phyloP scores from a whole-genome alignment of 192 early-diverging fungal species.

The Irineochytrium annulatum region DNA sequence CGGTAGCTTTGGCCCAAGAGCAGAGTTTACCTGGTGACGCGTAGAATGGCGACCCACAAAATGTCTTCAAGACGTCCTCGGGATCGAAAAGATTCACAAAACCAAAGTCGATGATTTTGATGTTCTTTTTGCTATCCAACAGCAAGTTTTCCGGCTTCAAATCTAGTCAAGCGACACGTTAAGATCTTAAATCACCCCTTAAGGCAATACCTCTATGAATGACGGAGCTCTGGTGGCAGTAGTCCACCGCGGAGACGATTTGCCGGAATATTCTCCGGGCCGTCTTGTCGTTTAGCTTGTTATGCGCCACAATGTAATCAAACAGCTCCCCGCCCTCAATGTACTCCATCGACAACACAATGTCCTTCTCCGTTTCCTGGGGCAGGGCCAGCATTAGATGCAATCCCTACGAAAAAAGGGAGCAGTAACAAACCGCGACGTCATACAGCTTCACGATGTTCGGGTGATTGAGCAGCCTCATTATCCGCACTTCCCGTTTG shows the following conservation, averaged over 20 bases:
- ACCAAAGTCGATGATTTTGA: conserved; percentile 58
- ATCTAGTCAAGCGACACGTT: conserved; percentile 43
- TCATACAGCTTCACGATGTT: conserved; percentile 84
- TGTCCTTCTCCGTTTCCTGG: conserved; percentile 75
- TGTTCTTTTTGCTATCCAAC: conserved; percentile 46
- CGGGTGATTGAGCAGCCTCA: conserved; percentile 59
- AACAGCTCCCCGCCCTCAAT: conserved; percentile 90
- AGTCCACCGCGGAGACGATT: conserved; percentile 50
- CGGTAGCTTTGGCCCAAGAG: background rate
- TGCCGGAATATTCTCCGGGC: conserved; percentile 48
- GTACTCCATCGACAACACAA: conserved; percentile 93
- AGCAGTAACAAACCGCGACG: conserved; percentile 65
- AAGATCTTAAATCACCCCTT: background rate
- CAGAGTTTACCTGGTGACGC: conserved; percentile 44
- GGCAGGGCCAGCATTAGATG: no score
- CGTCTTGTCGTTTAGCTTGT: conserved; percentile 81
- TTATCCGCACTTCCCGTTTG: conserved; percentile 56
- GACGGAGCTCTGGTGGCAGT: conserved; percentile 52
- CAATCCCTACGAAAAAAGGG: no score
- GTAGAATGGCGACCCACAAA: conserved; percentile 57
- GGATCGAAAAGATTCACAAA: conserved; percentile 47
- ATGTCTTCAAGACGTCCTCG: conserved; percentile 42
- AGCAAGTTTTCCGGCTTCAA: conserved; percentile 96
- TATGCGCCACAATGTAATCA: conserved; percentile 79
- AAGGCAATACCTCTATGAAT: conserved; percentile 46